A percentile compares a stretch with the other conserved stretches of the same genome.
Conservation (phyloP, 2,329 filamentous ascomycete genomes). For the Onygenales sp. region DNA sequence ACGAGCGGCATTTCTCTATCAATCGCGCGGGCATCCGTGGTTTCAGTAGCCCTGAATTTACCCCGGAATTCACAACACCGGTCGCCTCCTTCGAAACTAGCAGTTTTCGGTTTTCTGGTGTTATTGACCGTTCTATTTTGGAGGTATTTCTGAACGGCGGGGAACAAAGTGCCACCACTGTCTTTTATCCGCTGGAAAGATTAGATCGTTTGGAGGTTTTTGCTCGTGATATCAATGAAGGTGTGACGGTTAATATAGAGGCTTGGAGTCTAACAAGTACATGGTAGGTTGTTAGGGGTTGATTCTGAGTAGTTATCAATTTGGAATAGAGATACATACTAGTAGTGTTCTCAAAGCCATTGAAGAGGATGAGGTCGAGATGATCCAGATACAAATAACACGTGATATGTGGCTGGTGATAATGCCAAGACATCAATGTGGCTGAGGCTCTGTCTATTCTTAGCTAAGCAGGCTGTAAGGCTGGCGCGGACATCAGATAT, state of each 20-base stretch:
- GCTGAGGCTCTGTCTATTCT: neutral
- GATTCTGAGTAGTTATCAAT: too few relatives aligned
- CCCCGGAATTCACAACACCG: conserved; percentile 41
- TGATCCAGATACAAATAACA: neutral
- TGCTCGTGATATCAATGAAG: conserved; percentile 2
- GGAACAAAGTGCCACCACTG: conserved; percentile 39
- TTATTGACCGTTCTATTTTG: conserved; percentile 46
- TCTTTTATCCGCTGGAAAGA: conserved; percentile 40
- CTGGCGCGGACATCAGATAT: neutral
- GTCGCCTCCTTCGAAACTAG: conserved; percentile 17
- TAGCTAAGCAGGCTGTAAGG: neutral
- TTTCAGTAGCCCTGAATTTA: conserved; percentile 47
- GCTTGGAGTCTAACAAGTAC: conserved; percentile 31
- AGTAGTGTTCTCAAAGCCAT: neutral
- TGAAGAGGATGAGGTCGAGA: neutral
- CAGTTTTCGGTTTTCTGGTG: conserved; percentile 35
- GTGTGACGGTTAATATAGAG: conserved; percentile 14
- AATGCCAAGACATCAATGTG: neutral
- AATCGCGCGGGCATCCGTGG: conserved; percentile 41
- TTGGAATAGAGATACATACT: too few relatives aligned
- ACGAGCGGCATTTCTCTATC: conserved; percentile 43
- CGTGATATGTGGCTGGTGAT: neutral
- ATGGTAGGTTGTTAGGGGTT: conserved; percentile 16
- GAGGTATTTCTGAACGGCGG: conserved; percentile 49
- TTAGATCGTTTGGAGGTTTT: conserved; percentile 19